Evolutionary conservation across 805 yeast genomes (phyloP).

Genomic region (Lachancea sp.): DNA sequence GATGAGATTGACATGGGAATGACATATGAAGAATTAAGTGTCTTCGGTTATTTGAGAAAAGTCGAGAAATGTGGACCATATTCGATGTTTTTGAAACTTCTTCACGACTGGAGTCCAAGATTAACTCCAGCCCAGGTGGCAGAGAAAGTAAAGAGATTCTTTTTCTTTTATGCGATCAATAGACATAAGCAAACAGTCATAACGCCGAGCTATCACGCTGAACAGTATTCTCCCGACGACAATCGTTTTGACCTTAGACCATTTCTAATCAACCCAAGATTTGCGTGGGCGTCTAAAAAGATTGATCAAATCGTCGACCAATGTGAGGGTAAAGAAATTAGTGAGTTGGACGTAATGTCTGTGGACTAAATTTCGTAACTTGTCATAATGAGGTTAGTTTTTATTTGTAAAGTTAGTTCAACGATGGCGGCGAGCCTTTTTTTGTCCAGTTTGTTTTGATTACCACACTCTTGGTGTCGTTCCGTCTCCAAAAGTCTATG

Average conservation of each 20-base stretch:
- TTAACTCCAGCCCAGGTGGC: slow-evolving; percentile 82
- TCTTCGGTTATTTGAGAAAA: slow-evolving; percentile 86
- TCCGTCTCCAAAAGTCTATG: slow-evolving; percentile 41
- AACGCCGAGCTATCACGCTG: slow-evolving; percentile 97
- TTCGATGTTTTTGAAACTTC: slow-evolving; percentile 82
- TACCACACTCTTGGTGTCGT: slow-evolving; percentile 31
- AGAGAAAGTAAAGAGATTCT: slow-evolving; percentile 85
- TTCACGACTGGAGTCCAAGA: slow-evolving; percentile 88
- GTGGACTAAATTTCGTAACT: slow-evolving; percentile 20
- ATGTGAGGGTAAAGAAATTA: slow-evolving; percentile 35
- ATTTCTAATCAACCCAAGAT: slow-evolving; percentile 84
- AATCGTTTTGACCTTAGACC: slow-evolving; percentile 95
- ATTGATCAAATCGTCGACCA: slow-evolving; percentile 74
- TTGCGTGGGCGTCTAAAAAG: slow-evolving; percentile 82
- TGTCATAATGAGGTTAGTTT: not conserved
- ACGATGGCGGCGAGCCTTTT: slow-evolving; percentile 1
- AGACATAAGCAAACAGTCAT: slow-evolving; percentile 97
- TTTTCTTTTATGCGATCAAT: slow-evolving; percentile 89
- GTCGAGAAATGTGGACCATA: slow-evolving; percentile 94
- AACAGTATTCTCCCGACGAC: slow-evolving; percentile 96
- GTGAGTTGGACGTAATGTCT: slow-evolving; percentile 27
- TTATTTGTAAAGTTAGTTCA: not conserved
- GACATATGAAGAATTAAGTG: slow-evolving; percentile 88
- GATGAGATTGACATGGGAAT: slow-evolving; percentile 99
- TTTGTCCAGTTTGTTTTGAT: slow-evolving; percentile 38